A percentile compares a stretch with the other conserved stretches of the same genome.
Conservation (phyloP, 768 basidiomycete genomes). For the Leccinum imitatum region DNA sequence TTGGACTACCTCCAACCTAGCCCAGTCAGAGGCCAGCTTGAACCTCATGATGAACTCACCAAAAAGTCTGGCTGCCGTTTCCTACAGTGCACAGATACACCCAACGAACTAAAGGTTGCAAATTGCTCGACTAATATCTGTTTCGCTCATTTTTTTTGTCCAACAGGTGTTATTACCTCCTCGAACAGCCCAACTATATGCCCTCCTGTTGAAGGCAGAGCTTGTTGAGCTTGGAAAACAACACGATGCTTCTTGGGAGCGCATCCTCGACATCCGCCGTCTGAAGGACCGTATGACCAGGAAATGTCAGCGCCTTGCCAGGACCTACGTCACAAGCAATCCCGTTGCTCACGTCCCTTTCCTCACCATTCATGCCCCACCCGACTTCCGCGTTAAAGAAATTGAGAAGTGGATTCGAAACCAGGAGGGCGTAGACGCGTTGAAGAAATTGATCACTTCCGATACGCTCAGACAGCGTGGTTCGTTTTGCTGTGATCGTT, state of each 20-base stretch:
- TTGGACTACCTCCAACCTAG: slow-evolving; percentile 60
- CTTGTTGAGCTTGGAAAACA: slow-evolving; percentile 58
- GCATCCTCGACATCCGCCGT: slow-evolving; percentile 70
- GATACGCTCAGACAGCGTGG: slow-evolving; percentile 27
- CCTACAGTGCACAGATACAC: slow-evolving; percentile 75
- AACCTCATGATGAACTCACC: slow-evolving; percentile 54
- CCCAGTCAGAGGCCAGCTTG: slow-evolving; percentile 74
- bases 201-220: slow-evolving; percentile 64
- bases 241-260: slow-evolving; percentile 58
- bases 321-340: slow-evolving; percentile 39
- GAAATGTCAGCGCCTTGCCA: slow-evolving; percentile 68
- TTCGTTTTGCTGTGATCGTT: slow-evolving; percentile 35
- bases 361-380: slow-evolving; percentile 64
- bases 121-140: background rate
- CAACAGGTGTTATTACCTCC: slow-evolving; percentile 67
- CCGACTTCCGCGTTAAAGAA: slow-evolving; percentile 73
- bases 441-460: slow-evolving; percentile 20
- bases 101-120: slow-evolving; percentile 68
- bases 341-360: slow-evolving; percentile 48
- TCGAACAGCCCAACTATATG: slow-evolving; percentile 62
- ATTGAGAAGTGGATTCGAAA: slow-evolving; percentile 76
- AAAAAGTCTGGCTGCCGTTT: slow-evolving; percentile 64
- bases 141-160: slow-evolving; percentile 7
- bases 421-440: slow-evolving; percentile 35
- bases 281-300: slow-evolving; percentile 82